Percentiles rank a stretch among this genome's conserved stretches.
phyloP scores from a whole-genome alignment of 805 yeast genomes.

The Torulaspora quercuum region DNA sequence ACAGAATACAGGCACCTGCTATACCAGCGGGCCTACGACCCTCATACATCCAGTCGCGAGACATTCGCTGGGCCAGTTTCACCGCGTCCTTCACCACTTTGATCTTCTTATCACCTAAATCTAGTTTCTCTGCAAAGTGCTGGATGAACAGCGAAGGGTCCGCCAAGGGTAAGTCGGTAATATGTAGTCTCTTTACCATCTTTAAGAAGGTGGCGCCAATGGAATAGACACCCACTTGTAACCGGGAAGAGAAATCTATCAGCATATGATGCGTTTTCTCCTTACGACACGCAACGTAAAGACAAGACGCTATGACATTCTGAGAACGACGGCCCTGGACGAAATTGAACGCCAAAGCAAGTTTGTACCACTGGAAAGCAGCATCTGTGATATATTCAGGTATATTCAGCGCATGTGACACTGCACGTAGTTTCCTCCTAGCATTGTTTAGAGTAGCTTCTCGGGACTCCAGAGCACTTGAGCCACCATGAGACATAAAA shows the following conservation, averaged over 20 bases:
- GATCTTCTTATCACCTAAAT: constrained; percentile 68
- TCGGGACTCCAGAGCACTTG: constrained; percentile 76
- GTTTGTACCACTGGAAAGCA: constrained; percentile 83
- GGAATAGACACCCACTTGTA: constrained; percentile 88
- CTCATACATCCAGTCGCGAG: constrained; percentile 91
- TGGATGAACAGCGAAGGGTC: constrained; percentile 94
- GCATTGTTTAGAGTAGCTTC: constrained; percentile 89
- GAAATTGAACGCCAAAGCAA: constrained; percentile 82
- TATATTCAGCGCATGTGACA: constrained; percentile 73
- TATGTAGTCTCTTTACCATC: constrained; percentile 81
- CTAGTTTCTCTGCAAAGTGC: constrained; percentile 85
- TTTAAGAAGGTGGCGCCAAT: constrained; percentile 94
- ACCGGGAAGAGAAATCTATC: constrained; percentile 86
- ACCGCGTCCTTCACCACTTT: constrained; percentile 86
- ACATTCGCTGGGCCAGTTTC: constrained; percentile 83
- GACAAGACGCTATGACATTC: constrained; percentile 91
- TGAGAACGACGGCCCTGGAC: constrained; percentile 97
- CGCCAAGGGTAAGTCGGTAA: constrained; percentile 75
- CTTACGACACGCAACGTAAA: constrained; percentile 90
- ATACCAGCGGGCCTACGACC: constrained; percentile 98
- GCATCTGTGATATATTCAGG: constrained; percentile 84
- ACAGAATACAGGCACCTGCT: constrained; percentile 90
- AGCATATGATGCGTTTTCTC: constrained; percentile 92
- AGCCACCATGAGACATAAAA: constrained; percentile 53
- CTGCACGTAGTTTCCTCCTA: constrained; percentile 67